Conservation (phyloP, 768 basidiomycete genomes). For the Lactarius tabidus region DNA sequence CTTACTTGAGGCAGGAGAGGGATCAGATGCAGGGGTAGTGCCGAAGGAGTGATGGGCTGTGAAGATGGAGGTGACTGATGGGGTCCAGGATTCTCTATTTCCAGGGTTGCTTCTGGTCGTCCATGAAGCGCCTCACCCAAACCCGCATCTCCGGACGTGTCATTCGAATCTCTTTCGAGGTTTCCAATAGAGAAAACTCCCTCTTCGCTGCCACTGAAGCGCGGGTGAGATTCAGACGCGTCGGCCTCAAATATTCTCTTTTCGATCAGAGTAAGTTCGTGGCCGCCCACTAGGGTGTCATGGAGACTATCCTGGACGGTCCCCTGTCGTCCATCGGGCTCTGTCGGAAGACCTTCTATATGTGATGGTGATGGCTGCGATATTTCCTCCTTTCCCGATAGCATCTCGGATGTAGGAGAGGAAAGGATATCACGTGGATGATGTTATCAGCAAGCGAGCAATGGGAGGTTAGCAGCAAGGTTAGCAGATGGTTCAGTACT, state of each 20-base stretch:
- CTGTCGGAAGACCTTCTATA: too few relatives aligned
- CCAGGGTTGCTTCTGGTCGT: neutral
- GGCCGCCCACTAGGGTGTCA: neutral
- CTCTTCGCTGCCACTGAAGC: neutral
- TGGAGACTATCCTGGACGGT: slow-evolving; percentile 11
- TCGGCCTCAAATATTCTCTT: slow-evolving; percentile 3
- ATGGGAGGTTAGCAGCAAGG: neutral
- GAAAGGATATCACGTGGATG: neutral
- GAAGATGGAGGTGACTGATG: neutral
- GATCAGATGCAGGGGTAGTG: slow-evolving; percentile 1
- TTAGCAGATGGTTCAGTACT: too few relatives aligned
- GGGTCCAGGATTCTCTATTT: slow-evolving; percentile 1
- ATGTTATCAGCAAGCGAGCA: neutral
- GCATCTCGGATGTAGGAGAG: neutral
- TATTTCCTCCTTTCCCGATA: neutral
- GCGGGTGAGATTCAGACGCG: neutral
- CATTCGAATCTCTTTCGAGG: neutral
- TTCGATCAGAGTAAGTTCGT: neutral
- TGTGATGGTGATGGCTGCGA: neutral
- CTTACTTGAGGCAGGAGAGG: neutral
- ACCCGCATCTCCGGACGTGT: neutral
- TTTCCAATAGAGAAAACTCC: neutral
- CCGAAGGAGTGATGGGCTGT: neutral
- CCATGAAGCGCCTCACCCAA: neutral
- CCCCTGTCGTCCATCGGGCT: too few relatives aligned